Evolutionary conservation across 2,329 filamentous ascomycete species (phyloP).

Genomic region (Botryotinia calthae): DNA sequence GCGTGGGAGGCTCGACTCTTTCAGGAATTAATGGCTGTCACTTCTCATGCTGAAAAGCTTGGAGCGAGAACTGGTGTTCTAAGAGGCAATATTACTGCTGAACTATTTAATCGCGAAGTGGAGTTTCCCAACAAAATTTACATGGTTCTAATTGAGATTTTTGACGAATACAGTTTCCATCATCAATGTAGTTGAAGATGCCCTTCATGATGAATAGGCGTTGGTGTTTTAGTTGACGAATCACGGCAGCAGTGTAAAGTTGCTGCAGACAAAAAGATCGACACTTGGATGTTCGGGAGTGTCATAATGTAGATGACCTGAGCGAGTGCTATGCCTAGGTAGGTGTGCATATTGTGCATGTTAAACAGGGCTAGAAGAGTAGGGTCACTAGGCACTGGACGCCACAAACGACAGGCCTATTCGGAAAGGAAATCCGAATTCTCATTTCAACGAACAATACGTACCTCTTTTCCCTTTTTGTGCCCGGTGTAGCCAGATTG

Average conservation of each 20-base stretch:
- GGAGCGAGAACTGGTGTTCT: constrained; percentile 2
- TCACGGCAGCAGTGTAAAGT: constrained; percentile 25
- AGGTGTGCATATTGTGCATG: constrained; percentile 16
- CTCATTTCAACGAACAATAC: neutral
- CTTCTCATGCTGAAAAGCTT: constrained; percentile 14
- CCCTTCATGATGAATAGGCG: constrained; percentile 19
- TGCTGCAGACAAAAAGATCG: constrained; percentile 27
- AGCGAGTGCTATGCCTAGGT: constrained; percentile 11
- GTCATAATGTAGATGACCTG: constrained; percentile 26
- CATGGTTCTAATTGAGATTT: constrained; percentile 4
- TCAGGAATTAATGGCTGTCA: constrained; percentile 18
- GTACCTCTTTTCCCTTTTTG: constrained; percentile 16
- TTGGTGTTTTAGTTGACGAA: constrained; percentile 23
- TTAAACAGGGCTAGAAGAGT: constrained; percentile 12
- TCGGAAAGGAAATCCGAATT: constrained; percentile 19
- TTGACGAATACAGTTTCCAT: neutral
- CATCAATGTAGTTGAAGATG: neutral
- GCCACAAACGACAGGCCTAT: constrained; percentile 18
- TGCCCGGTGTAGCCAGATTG: constrained; percentile 15
- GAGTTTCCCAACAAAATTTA: constrained; percentile 26
- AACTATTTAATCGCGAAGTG: constrained; percentile 4
- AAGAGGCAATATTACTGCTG: constrained; percentile 4
- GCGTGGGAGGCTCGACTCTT: constrained; percentile 3
- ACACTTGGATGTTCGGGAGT: constrained; percentile 32
- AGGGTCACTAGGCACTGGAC: constrained; percentile 13